A percentile compares a stretch with the other conserved stretches of the same genome.
These are phyloP conservation scores for Balansia obtecta DNA, from an alignment of 2,329 filamentous ascomycete species.

Conservation along the genomic window DNA sequence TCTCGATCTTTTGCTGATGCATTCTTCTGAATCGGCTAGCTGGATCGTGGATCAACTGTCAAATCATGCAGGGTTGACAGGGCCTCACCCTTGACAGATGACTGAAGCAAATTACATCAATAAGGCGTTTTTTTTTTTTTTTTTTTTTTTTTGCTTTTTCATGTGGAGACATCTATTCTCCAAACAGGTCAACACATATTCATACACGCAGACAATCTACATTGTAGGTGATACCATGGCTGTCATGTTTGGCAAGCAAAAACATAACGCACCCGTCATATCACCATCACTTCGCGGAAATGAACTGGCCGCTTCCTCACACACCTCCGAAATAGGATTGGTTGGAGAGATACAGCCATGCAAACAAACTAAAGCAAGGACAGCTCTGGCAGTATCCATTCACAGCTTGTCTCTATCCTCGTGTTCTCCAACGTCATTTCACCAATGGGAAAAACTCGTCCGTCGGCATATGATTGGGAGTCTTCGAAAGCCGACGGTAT, in stretches of 20 bases:
- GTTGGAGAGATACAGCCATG: neutral
- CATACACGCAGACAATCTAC: neutral
- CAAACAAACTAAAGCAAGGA: neutral
- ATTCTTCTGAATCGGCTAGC: conserved; percentile 8
- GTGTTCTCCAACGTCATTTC: neutral
- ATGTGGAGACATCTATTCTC: neutral
- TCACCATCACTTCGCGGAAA: neutral
- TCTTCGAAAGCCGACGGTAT: neutral
- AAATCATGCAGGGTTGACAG: conserved; percentile 9
- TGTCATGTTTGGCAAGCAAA: neutral
- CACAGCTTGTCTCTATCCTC: neutral
- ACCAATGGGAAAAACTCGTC: neutral
- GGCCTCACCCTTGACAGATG: neutral
- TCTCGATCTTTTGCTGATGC: conserved; percentile 14
- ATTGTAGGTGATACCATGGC: neutral
- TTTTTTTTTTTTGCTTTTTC: neutral
- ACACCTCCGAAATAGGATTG: neutral
- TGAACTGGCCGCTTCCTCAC: neutral
- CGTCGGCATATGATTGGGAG: neutral
- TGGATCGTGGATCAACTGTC: conserved; percentile 9
- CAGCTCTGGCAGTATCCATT: neutral
- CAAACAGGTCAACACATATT: neutral
- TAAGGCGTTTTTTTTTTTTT: neutral
- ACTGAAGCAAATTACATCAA: neutral
- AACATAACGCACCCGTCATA: neutral